Conservation (phyloP, 345 rosid species). For the Mercurialis annua region DNA sequence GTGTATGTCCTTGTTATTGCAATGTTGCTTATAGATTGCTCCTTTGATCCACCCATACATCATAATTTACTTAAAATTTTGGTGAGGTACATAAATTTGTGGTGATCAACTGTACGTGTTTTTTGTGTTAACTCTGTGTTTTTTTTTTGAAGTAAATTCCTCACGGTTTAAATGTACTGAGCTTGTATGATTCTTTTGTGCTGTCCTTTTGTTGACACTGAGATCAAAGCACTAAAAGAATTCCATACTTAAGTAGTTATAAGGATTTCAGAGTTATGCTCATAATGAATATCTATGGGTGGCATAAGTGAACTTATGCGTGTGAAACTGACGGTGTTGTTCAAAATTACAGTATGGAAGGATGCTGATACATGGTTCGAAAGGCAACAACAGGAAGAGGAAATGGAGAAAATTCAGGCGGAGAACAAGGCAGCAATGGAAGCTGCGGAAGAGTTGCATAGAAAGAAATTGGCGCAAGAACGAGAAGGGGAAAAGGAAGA, state of each 20-base stretch:
- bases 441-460: slow-evolving; percentile 87
- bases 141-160: neutral
- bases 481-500: slow-evolving; percentile 92
- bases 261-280: neutral
- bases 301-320: neutral
- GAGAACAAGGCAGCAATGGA: slow-evolving; percentile 81
- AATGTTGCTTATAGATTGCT: neutral
- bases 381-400: slow-evolving; percentile 90
- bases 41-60: neutral
- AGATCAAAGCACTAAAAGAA: too few species aligned
- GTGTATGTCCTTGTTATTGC: neutral
- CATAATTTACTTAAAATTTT: too few species aligned
- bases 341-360: slow-evolving; percentile 75
- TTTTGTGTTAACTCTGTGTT: neutral
- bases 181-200: neutral
- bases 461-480: slow-evolving; percentile 79
- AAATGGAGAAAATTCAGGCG: slow-evolving; percentile 69
- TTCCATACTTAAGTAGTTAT: too few species aligned
- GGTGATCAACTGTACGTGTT: neutral
- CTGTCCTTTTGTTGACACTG: neutral
- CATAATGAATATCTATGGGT: neutral
- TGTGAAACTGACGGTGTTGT: slow-evolving; percentile 8
- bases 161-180: neutral
- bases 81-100: neutral
- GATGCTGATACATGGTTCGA: slow-evolving; percentile 99